Evolutionary conservation across 371 early-diverging fungal species (phyloP).

Genomic region (Saksenaea oblongispora): DNA sequence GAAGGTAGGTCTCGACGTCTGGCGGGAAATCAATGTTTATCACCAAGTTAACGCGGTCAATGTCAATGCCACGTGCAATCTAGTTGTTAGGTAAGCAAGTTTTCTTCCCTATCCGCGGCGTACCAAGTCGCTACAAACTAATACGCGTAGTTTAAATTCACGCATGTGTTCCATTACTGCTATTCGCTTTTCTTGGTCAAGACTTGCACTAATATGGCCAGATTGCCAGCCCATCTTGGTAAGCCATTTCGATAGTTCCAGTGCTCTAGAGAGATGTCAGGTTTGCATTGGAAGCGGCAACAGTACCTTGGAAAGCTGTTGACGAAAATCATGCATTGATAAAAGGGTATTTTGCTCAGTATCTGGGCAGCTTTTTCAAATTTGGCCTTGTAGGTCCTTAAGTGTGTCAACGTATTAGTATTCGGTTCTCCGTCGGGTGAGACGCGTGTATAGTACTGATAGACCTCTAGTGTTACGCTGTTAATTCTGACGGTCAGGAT

Average conservation of each 20-base stretch:
- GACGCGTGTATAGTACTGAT: constrained; percentile 46
- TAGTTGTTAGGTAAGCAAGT: constrained; percentile 9
- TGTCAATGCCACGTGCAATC: constrained; percentile 98
- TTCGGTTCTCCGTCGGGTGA: constrained; percentile 3
- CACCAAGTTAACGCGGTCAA: constrained; percentile 95
- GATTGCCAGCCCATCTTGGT: constrained; percentile 63
- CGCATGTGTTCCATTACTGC: constrained; percentile 65
- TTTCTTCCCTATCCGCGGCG: neutral
- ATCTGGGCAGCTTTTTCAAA: constrained; percentile 51
- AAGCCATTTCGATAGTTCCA: constrained; percentile 55
- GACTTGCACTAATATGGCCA: constrained; percentile 52
- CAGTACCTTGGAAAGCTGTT: constrained; percentile 53
- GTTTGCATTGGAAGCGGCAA: too few relatives aligned
- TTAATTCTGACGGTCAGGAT: too few relatives aligned
- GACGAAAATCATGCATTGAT: constrained; percentile 68
- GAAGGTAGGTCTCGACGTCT: constrained; percentile 93
- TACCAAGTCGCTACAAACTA: constrained; percentile 80
- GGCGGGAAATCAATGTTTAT: constrained; percentile 97
- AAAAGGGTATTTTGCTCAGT: constrained; percentile 57
- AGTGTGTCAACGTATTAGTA: constrained; percentile 17
- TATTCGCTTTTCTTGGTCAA: constrained; percentile 62
- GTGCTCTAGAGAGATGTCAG: constrained; percentile 46
- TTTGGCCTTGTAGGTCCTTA: constrained; percentile 48
- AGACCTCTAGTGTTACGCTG: constrained; percentile 43
- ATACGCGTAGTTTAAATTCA: constrained; percentile 65